Base-by-base conservation (phyloP, 108 stramenopile species). In the Nannochloropsis oceanica region DNA sequence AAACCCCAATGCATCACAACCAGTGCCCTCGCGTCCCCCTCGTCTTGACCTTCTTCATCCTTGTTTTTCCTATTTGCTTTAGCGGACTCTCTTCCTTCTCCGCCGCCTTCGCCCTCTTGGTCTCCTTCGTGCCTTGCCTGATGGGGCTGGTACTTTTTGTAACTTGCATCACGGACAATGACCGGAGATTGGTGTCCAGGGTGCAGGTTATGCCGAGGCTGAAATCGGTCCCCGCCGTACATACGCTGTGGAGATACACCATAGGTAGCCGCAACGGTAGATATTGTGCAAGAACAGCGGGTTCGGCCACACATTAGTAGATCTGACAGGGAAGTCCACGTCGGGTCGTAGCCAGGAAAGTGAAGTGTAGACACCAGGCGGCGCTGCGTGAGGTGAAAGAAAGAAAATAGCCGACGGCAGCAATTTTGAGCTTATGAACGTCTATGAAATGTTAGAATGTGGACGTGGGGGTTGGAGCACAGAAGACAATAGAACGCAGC, bases 1-100 rank as follows among this genome's bases (percentile, higher is more conserved):
- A 88, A 79, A 25, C 88, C 88, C 88, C 88, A 88, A 84, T 86
- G 86, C 81, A 85, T 25, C 8, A 27, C 27, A n/a, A 18, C 81
- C 43, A 81, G 20, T 8, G 24, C 26, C 43, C 12, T 26, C 27
- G 20, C 27, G 25, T 43, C 1, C 42, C 9, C 59, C 9, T 0
- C 22, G 0, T 73, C 59, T n/a, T n/a, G 8, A n/a, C n/a, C 59
- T 73, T 9, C 59, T 73, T 73, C 59, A 7, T n/a, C 59, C 59
- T 73, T 3, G 8, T 9, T 73, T 73, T 73, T n/a, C n/a, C 10
- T 18, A 10, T 10, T 9, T 9, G 8, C 59, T n/a, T 73, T n/a
- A 9, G 34, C 34, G 22, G 59, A 9, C 5, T 73, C 59, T 73
- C 22, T 10, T 7, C 18, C n/a, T 18, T 73, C 22, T 73, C 59